These are phyloP conservation scores for Tuber indicum DNA, from an alignment of 495 filamentous ascomycete species.

Conservation along the genomic window DNA sequence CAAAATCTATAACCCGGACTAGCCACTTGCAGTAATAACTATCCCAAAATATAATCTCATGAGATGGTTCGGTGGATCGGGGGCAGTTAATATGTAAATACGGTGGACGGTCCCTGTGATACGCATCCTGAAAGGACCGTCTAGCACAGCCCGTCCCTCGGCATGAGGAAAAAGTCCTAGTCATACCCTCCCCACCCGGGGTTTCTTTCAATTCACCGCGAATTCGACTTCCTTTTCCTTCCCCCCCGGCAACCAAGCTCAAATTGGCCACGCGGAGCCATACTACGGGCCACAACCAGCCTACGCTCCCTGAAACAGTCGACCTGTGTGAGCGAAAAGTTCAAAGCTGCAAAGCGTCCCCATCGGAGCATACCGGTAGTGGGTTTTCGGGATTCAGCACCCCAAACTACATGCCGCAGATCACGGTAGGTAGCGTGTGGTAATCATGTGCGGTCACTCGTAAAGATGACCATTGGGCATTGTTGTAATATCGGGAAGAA, in stretches of 20 bases:
- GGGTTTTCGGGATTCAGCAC: background rate
- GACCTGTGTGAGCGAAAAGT: background rate
- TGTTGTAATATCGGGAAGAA: too few species aligned
- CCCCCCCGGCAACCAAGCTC: background rate
- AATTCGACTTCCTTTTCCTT: background rate
- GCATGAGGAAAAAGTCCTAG: background rate
- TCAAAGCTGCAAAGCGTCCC: background rate
- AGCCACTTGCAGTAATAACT: background rate
- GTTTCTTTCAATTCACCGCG: background rate
- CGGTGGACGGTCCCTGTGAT: background rate
- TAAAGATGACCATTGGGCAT: background rate
- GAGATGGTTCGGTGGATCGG: background rate
- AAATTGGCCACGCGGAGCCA: background rate
- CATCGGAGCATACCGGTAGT: background rate
- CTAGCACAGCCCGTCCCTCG: background rate
- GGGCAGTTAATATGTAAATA: background rate
- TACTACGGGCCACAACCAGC: background rate
- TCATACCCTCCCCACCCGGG: background rate
- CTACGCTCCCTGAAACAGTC: background rate
- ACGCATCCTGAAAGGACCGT: background rate
- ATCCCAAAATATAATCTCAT: background rate
- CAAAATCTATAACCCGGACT: background rate
- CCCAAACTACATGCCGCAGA: background rate
- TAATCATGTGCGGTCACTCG: background rate
- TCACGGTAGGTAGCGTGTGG: background rate